Evolutionary conservation across 208 protist species (phyloP).

Genomic region (Vickermania spadyakhi): DNA sequence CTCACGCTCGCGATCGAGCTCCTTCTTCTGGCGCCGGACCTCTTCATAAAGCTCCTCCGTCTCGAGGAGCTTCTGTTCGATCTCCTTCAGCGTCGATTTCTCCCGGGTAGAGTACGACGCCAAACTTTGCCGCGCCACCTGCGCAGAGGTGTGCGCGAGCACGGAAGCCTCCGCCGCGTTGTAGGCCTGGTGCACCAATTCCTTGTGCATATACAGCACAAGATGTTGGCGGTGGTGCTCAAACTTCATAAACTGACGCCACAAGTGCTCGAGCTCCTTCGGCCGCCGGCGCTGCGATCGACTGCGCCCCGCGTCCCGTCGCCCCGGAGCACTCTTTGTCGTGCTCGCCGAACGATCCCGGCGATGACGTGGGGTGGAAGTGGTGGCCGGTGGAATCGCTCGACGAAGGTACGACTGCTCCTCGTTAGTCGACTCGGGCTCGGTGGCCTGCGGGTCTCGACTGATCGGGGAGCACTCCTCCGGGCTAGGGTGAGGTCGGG

Average conservation of each 20-base stretch:
- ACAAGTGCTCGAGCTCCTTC: conserved; percentile 28
- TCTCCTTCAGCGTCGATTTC: conserved; percentile 45
- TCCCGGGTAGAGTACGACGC: conserved; percentile 18
- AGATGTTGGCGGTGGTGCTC: conserved; percentile 80
- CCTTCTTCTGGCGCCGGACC: conserved; percentile 45
- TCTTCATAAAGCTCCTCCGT: conserved; percentile 63
- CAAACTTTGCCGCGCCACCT: conserved; percentile 6
- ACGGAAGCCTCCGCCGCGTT: conserved; percentile 56
- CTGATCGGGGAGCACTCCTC: background rate
- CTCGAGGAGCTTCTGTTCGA: conserved; percentile 49
- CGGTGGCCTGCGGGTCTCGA: background rate
- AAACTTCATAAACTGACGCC: conserved; percentile 50
- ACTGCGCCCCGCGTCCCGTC: background rate
- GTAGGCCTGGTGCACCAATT: conserved; percentile 76
- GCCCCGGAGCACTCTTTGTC: background rate
- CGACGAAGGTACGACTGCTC: background rate
- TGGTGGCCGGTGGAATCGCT: background rate
- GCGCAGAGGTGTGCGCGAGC: conserved; percentile 8
- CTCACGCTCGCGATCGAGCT: conserved; percentile 39
- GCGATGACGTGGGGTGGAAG: background rate
- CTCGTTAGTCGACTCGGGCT: background rate
- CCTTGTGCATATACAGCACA: conserved; percentile 81
- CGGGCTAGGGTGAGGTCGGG: background rate
- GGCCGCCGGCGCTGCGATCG: background rate
- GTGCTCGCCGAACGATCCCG: background rate